Evolutionary conservation across 768 basidiomycete genomes (phyloP).

Genomic region (Rhodotorula kratochvilovae): DNA sequence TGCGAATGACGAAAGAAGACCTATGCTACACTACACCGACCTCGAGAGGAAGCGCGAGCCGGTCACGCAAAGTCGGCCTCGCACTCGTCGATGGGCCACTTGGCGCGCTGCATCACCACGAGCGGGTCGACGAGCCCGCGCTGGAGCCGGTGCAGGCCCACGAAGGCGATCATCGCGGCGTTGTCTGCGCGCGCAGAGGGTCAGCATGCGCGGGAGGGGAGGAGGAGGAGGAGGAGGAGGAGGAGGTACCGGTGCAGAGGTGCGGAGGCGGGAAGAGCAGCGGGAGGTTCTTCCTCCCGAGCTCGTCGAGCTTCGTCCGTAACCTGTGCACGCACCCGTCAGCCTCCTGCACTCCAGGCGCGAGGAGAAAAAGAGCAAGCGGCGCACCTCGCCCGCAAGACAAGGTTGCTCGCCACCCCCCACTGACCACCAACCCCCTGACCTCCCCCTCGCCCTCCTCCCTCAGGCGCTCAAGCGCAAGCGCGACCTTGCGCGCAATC

Average conservation of each 20-base stretch:
- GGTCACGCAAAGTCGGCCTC: slow-evolving; percentile 28
- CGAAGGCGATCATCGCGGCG: slow-evolving; percentile 94
- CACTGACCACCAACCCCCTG: slow-evolving; percentile 69
- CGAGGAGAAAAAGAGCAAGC: too few species aligned
- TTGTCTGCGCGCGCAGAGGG: slow-evolving; percentile 61
- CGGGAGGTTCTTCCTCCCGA: slow-evolving; percentile 53
- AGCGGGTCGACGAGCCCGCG: slow-evolving; percentile 55
- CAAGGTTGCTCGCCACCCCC: slow-evolving; percentile 88
- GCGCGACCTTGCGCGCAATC: slow-evolving; percentile 65
- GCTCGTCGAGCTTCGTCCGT: slow-evolving; percentile 37
- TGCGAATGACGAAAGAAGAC: background rate
- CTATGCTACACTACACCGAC: background rate
- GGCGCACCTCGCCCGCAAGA: slow-evolving; percentile 61
- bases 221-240: background rate
- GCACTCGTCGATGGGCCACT: slow-evolving; percentile 73
- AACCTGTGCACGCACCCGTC: slow-evolving; percentile 31
- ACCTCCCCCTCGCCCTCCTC: slow-evolving; percentile 41
- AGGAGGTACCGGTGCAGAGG: slow-evolving; percentile 70
- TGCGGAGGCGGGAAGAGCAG: slow-evolving; percentile 73
- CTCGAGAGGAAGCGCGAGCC: background rate
- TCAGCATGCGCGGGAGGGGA: background rate
- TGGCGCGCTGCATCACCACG: slow-evolving; percentile 50
- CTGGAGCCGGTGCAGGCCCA: slow-evolving; percentile 77
- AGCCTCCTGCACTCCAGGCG: too few species aligned
- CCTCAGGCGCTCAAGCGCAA: slow-evolving; percentile 55